Evolutionary conservation across 2,329 filamentous ascomycete species (phyloP), one percentile per base, ranked within the genome.

Genomic region (Botryosphaeria agaves): DNA sequence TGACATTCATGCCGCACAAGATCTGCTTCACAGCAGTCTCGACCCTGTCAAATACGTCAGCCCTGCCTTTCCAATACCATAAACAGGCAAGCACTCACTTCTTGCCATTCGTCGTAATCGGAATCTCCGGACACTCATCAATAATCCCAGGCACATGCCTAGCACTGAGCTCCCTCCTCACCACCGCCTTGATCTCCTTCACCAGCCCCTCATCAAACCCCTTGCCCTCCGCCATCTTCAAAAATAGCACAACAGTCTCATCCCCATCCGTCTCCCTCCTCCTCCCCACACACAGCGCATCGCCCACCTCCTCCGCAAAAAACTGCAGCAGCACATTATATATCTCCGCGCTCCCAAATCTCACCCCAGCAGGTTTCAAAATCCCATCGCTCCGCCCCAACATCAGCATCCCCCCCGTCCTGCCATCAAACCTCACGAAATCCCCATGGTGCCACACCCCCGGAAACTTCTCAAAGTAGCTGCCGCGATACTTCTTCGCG

Each of bases 11-110:
- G 0, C 85, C 87, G 17, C 82, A 92, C 2, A 98, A 58, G 26
- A 95, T 94, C 55, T 94, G 85, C 62, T 95, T 95, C 5, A 95
- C 87, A 0, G 83, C 82, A 28, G 91, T 84, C 52, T 98, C 87
- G 35, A 98, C 82, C 56, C 76, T 81, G 23, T 20, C 3, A n/a
- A 11, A n/a, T 18, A 4, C 5, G 30, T 43, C 32, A 45, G 38
- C 28, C 3, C 3, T 16, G 7, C 3, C 3, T 12, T 3, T 23
- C 12, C 9, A 21, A 3, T 23, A 23, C 4, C 21, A 7, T 23
- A 7, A 4, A 3, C 3, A 12, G 7, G 11, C 27, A 4, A 20
- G 14, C 15, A 66, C 73, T 59, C 55, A 80, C 73, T 95, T 98
- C 62, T 98, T 98, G 31, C 87, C 87, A 46, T 98, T 98, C 2